Conservation (phyloP, 768 basidiomycete species). For the Lentinula sp. region DNA sequence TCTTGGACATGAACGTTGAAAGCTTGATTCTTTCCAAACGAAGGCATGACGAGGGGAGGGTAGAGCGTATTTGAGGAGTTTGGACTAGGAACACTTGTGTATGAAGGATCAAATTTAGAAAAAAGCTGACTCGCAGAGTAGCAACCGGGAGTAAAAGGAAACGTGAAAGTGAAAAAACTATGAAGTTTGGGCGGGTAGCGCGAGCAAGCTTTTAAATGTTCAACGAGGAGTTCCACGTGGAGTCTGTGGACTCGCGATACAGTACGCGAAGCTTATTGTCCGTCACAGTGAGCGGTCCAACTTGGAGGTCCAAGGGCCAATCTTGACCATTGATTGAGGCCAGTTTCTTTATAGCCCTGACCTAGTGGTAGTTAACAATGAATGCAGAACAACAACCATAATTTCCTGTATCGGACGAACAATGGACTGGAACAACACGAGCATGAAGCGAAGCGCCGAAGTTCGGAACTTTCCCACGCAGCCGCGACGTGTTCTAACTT, state of each 20-base stretch:
- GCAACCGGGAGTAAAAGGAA: neutral
- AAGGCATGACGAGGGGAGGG: neutral
- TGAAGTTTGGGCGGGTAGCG: neutral
- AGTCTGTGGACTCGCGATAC: neutral
- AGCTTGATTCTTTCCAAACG: neutral
- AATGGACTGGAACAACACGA: no score
- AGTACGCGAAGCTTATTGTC: neutral
- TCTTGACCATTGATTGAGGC: neutral
- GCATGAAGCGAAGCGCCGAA: no score
- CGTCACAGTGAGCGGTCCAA: neutral
- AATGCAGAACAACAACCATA: no score
- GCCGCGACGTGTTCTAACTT: no score
- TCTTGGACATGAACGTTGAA: constrained; percentile 4
- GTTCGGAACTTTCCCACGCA: no score
- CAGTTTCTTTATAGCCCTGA: no score
- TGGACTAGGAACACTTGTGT: neutral
- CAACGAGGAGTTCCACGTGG: neutral
- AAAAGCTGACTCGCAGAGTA: constrained; percentile 1
- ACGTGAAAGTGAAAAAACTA: neutral
- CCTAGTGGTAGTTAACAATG: no score
- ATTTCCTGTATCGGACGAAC: no score
- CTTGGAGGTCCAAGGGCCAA: neutral
- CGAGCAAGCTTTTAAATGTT: neutral
- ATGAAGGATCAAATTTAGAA: neutral
- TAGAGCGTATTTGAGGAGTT: neutral